Percentiles rank a stretch among this genome's conserved stretches.
phyloP scores from a whole-genome alignment of 331 rosid genomes.

The Telfairia occidentalis region DNA sequence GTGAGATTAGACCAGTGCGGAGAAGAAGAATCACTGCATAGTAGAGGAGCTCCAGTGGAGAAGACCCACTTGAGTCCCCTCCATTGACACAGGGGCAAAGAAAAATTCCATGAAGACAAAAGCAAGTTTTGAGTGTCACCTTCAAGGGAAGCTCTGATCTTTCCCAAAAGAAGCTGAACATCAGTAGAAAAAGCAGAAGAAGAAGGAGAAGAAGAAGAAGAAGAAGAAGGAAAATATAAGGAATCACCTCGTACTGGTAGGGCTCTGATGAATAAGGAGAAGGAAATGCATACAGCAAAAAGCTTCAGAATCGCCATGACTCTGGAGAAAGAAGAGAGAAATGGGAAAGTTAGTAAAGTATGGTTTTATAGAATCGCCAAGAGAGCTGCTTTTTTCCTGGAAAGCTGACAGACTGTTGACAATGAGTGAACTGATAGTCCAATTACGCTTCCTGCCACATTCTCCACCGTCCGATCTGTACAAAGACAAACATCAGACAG shows the following conservation, averaged over 20 bases:
- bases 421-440: constrained; percentile 12
- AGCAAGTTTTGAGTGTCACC: constrained; percentile 58
- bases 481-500: constrained; percentile 5
- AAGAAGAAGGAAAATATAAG: constrained; percentile 17
- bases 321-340: not conserved
- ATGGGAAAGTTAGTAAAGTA: constrained; percentile 7
- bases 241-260: constrained; percentile 1
- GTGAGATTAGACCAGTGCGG: constrained; percentile 74
- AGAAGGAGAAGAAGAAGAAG: constrained; percentile 31
- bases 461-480: constrained; percentile 12
- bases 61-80: constrained; percentile 90
- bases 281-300: not conserved
- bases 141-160: constrained; percentile 63
- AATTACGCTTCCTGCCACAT: not conserved
- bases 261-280: constrained; percentile 2
- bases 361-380: constrained; percentile 3
- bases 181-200: constrained; percentile 49
- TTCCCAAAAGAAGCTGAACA: constrained; percentile 51
- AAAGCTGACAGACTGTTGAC: constrained; percentile 17
- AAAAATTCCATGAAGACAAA: constrained; percentile 70
- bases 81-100: constrained; percentile 84
- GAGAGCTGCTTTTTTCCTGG: not conserved
- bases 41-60: constrained; percentile 44
- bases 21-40: constrained; percentile 56
- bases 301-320: constrained; percentile 9